Evolutionary conservation across 2,329 filamentous ascomycete genomes (phyloP).

Genomic region (Colletotrichum chrysophilum): DNA sequence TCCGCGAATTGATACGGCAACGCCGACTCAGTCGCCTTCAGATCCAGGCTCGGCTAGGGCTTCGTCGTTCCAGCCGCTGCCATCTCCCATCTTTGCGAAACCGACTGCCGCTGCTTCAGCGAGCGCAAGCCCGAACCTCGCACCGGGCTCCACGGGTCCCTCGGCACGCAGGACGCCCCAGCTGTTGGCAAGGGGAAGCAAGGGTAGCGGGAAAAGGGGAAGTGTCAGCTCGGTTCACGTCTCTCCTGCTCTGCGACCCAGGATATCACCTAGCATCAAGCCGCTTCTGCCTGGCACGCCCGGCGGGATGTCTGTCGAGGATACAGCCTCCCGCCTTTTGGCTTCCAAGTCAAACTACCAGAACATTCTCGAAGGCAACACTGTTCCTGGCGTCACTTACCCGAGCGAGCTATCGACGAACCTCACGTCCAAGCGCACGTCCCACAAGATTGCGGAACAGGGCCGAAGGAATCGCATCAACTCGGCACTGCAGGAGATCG

Average conservation of each 20-base stretch:
- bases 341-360: slow-evolving; percentile 98
- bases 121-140: slow-evolving; percentile 69
- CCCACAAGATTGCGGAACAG: slow-evolving; percentile 97
- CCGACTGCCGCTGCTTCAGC: slow-evolving; percentile 54
- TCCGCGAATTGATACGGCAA: slow-evolving; percentile 56
- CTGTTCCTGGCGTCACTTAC: slow-evolving; percentile 87
- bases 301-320: slow-evolving; percentile 58
- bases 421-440: slow-evolving; percentile 93
- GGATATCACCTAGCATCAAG: slow-evolving; percentile 94
- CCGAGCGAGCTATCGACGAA: slow-evolving; percentile 92
- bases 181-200: slow-evolving; percentile 60
- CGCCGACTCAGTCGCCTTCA: slow-evolving; percentile 45
- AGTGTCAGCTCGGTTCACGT: slow-evolving; percentile 77
- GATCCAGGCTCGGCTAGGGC: slow-evolving; percentile 54
- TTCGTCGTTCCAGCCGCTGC: slow-evolving; percentile 52
- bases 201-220: slow-evolving; percentile 64
- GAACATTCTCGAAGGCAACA: slow-evolving; percentile 92
- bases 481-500: slow-evolving; percentile 89
- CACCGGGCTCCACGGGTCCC: slow-evolving; percentile 52
- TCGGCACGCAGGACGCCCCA: slow-evolving; percentile 60
- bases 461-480: slow-evolving; percentile 96
- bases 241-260: slow-evolving; percentile 85
- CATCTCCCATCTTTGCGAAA: slow-evolving; percentile 52
- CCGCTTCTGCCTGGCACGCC: slow-evolving; percentile 74
- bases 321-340: slow-evolving; percentile 74